Evolutionary conservation across 306 rosid genomes (phyloP).

Genomic region (Corylus avellana): DNA sequence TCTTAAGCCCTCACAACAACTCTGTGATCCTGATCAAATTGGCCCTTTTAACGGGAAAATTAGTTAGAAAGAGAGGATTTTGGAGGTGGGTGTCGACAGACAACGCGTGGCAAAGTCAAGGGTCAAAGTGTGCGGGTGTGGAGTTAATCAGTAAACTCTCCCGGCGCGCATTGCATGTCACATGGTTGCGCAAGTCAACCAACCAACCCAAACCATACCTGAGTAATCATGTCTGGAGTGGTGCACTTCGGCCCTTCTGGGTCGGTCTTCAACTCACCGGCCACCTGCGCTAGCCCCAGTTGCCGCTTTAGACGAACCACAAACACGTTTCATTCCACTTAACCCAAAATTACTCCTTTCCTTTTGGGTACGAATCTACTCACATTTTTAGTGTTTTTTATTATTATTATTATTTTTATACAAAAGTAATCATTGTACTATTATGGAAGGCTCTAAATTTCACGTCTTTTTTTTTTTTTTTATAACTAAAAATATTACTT

Average conservation of each 20-base stretch:
- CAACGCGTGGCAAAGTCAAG: conserved; percentile 29
- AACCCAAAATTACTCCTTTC: too few species aligned
- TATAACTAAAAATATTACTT: too few species aligned
- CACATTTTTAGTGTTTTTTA: too few species aligned
- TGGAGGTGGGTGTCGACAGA: background rate
- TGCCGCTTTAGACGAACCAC: too few species aligned
- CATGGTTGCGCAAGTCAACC: background rate
- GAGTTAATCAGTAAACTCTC: background rate
- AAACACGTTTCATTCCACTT: too few species aligned
- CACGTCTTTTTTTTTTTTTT: too few species aligned
- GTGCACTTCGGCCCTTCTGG: background rate
- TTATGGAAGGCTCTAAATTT: too few species aligned
- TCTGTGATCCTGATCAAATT: background rate
- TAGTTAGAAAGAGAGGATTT: background rate
- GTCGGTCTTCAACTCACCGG: too few species aligned
- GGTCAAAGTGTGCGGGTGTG: background rate
- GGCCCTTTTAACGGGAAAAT: background rate
- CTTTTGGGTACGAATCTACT: too few species aligned
- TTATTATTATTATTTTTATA: too few species aligned
- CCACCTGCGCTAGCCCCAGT: too few species aligned
- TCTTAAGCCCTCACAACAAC: background rate
- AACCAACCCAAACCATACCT: background rate
- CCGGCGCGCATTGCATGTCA: background rate
- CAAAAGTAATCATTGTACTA: too few species aligned
- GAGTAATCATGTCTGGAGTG: background rate